These are phyloP conservation scores for Quercus tomentella DNA, from an alignment of 331 rosid genomes.

Conservation along the genomic window DNA sequence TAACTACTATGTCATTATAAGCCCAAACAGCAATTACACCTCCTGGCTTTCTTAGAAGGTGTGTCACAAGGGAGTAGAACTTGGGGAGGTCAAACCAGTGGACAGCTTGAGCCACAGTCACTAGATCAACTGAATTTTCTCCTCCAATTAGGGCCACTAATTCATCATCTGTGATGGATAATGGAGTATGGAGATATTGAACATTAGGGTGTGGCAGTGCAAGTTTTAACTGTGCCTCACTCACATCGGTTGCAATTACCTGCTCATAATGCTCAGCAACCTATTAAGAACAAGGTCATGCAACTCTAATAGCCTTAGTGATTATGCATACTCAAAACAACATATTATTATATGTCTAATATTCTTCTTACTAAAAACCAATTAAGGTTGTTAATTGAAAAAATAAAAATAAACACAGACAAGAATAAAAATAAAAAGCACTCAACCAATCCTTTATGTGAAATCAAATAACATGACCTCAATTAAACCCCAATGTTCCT, in stretches of 20 bases:
- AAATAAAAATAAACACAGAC: too few relatives aligned
- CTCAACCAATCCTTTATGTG: too few relatives aligned
- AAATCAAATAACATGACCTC: too few relatives aligned
- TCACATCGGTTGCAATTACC: constrained; percentile 21
- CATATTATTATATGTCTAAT: too few relatives aligned
- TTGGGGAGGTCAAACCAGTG: constrained; percentile 27
- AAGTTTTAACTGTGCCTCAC: constrained; percentile 11
- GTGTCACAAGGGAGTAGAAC: constrained; percentile 14
- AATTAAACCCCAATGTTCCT: too few relatives aligned
- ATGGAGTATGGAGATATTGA: constrained; percentile 23
- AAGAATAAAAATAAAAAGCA: too few relatives aligned
- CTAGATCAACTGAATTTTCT: constrained; percentile 18
- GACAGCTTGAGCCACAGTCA: constrained; percentile 23
- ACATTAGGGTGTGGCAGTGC: constrained; percentile 23
- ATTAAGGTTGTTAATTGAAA: too few relatives aligned
- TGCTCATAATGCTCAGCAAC: constrained; percentile 15
- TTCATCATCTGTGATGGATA: constrained; percentile 3
- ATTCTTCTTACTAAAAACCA: too few relatives aligned
- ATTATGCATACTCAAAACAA: too few relatives aligned
- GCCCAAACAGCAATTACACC: constrained; percentile 25
- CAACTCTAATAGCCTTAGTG: too few relatives aligned
- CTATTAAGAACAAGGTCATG: not conserved
- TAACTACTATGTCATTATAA: not conserved
- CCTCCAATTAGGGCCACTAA: constrained; percentile 15
- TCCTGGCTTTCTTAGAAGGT: constrained; percentile 17